A percentile compares a stretch with the other conserved stretches of the same genome.
phyloP scores from a whole-genome alignment of 371 early-diverging fungal species.

The Actinomucor elegans region DNA sequence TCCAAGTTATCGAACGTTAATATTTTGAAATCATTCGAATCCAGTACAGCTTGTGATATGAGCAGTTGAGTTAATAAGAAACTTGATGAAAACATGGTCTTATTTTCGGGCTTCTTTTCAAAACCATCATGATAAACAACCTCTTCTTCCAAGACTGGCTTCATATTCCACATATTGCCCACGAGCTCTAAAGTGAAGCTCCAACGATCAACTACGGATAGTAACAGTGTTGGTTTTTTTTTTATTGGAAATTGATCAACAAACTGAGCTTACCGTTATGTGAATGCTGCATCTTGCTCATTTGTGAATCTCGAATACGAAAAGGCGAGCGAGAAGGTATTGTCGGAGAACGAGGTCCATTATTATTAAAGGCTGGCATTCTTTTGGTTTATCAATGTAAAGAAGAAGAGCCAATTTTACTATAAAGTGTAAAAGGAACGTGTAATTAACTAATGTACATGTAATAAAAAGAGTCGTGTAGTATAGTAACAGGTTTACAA shows the following conservation, averaged over 20 bases:
- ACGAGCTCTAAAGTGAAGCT: slow-evolving; percentile 31
- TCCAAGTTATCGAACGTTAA: slow-evolving; percentile 56
- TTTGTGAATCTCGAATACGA: slow-evolving; percentile 29
- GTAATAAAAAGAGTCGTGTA: no score
- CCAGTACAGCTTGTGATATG: slow-evolving; percentile 63
- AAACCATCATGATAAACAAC: no score
- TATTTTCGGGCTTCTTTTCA: no score
- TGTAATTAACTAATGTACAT: no score
- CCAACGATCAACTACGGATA: slow-evolving; percentile 9
- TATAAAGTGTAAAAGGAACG: no score
- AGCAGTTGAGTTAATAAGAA: slow-evolving; percentile 53
- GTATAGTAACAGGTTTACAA: no score
- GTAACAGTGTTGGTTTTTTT: neutral
- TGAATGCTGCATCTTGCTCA: slow-evolving; percentile 4
- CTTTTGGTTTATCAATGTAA: no score
- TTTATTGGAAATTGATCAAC: no score
- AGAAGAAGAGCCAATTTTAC: no score
- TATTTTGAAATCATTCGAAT: slow-evolving; percentile 55
- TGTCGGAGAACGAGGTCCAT: slow-evolving; percentile 8
- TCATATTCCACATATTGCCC: slow-evolving; percentile 34
- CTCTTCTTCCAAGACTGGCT: slow-evolving; percentile 9
- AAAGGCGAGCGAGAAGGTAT: slow-evolving; percentile 20
- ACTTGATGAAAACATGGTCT: slow-evolving; percentile 7
- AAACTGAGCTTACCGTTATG: slow-evolving; percentile 6
- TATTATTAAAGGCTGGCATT: neutral